These are phyloP conservation scores for Paxillus ammoniavirescens DNA, from an alignment of 768 basidiomycete genomes.

Conservation along the genomic window DNA sequence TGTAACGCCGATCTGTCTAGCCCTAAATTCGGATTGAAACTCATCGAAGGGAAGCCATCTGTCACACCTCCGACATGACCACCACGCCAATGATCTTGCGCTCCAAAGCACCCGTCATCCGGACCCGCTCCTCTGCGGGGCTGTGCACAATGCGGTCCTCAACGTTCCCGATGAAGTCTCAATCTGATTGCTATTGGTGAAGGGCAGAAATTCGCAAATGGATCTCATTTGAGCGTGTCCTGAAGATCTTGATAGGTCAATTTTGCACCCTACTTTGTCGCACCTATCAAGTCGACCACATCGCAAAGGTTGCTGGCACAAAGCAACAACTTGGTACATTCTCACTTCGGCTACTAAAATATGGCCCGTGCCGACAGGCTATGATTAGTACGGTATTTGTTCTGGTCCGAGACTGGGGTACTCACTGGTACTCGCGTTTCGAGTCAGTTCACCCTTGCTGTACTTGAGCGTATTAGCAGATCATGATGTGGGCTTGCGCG, in stretches of 20 bases:
- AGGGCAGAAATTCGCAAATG: slow-evolving; percentile 43
- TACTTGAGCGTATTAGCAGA: too few species aligned
- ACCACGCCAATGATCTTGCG: slow-evolving; percentile 71
- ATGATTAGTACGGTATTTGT: too few species aligned
- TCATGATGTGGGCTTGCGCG: too few species aligned
- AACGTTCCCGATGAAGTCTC: slow-evolving; percentile 84
- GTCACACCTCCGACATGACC: slow-evolving; percentile 89
- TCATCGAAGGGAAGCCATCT: slow-evolving; percentile 91
- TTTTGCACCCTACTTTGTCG: slow-evolving; percentile 70
- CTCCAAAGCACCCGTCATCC: slow-evolving; percentile 85
- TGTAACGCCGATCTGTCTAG: slow-evolving; percentile 38
- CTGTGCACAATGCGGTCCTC: slow-evolving; percentile 73
- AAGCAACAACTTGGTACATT: slow-evolving; percentile 46
- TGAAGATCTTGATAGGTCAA: slow-evolving; percentile 58
- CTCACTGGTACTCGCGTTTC: too few species aligned
- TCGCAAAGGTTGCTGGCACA: slow-evolving; percentile 69
- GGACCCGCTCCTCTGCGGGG: slow-evolving; percentile 88
- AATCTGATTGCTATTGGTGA: slow-evolving; percentile 58
- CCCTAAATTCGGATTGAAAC: slow-evolving; percentile 60
- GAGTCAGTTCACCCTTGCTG: too few species aligned
- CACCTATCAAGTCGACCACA: slow-evolving; percentile 80
- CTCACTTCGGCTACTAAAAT: slow-evolving; percentile 13
- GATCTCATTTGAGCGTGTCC: background rate
- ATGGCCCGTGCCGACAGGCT: too few species aligned
- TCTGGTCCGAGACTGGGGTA: too few species aligned